Conservation (phyloP, 108 stramenopile genomes). For the Epipyxis sp. region DNA sequence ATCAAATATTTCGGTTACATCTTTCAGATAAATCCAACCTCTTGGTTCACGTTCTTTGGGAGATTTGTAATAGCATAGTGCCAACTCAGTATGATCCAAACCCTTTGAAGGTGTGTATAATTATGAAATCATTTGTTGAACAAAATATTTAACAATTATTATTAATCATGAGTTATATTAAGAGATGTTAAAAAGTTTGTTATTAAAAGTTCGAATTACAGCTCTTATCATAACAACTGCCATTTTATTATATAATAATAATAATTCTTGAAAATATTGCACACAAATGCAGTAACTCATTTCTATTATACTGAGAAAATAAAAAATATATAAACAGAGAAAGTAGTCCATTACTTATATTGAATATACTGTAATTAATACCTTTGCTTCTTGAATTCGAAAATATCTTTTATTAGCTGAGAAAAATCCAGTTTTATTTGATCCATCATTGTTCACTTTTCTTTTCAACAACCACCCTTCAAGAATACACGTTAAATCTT, state of each 20-base stretch:
- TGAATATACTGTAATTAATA: neutral
- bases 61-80: neutral
- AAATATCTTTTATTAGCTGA: neutral
- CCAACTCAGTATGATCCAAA: neutral
- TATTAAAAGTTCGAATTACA: too few species aligned
- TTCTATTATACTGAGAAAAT: too few species aligned
- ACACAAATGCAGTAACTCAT: too few species aligned
- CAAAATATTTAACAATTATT: neutral
- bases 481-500: too few species aligned
- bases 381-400: slow-evolving; percentile 6
- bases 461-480: slow-evolving; percentile 17
- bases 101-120: neutral
- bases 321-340: neutral
- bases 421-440: neutral
- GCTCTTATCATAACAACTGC: too few species aligned
- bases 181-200: too few species aligned
- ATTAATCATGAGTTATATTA: too few species aligned
- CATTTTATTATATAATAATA: too few species aligned
- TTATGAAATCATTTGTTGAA: neutral
- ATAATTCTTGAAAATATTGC: too few species aligned
- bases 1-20: neutral
- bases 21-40: slow-evolving; percentile 20
- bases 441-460: neutral
- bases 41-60: neutral
- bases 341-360: neutral